Conservation (phyloP, 73 alveolate species). For the Blepharisma japonicum region DNA sequence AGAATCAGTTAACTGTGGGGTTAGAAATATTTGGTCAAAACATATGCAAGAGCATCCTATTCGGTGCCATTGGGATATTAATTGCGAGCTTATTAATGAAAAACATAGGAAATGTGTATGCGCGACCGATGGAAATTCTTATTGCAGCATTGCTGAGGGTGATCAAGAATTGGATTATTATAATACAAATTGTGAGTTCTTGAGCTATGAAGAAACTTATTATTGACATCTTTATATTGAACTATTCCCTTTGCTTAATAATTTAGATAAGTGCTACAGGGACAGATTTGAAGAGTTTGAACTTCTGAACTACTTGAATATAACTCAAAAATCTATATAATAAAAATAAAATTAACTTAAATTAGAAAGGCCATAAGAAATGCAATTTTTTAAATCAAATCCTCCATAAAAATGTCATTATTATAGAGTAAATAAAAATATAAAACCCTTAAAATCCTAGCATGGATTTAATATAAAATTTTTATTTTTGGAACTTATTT, state of each 20-base stretch:
- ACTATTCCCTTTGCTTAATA: slow-evolving; percentile 12
- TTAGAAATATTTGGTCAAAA: background rate
- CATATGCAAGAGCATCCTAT: slow-evolving; percentile 1
- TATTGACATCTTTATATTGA: slow-evolving; percentile 14
- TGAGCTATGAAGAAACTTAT: background rate
- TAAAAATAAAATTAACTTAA: no score
- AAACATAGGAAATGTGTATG: slow-evolving; percentile 3
- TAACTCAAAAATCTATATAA: no score
- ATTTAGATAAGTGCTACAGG: background rate
- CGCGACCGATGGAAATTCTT: slow-evolving; percentile 7
- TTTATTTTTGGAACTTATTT: no score
- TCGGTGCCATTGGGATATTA: background rate
- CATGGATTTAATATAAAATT: no score
- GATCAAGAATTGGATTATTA: background rate
- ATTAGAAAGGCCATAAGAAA: no score
- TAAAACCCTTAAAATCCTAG: no score
- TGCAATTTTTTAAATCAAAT: no score
- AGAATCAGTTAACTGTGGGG: background rate
- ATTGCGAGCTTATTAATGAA: background rate
- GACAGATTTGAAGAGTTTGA: background rate
- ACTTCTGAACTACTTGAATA: background rate
- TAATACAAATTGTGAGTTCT: background rate
- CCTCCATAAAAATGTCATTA: no score
- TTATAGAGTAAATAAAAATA: no score
- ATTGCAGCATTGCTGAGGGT: slow-evolving; percentile 8